phyloP scores from a whole-genome alignment of 2,329 filamentous ascomycete species.

The Trichoderma sp. region DNA sequence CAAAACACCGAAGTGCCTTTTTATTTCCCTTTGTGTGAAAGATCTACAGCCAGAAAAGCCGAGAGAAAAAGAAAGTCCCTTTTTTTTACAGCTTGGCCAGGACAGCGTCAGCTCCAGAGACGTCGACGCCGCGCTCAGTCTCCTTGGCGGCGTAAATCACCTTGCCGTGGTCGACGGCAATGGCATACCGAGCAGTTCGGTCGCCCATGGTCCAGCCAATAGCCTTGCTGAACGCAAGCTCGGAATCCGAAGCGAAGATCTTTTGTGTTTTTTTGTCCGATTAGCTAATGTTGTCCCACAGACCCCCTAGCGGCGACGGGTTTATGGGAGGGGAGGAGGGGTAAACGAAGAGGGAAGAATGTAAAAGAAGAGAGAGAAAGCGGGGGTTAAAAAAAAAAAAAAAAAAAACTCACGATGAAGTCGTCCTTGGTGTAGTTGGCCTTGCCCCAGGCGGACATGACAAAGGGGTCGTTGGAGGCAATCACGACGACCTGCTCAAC shows the following conservation, averaged over 20 bases:
- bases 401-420: slow-evolving; percentile 46
- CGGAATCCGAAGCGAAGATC: slow-evolving; percentile 73
- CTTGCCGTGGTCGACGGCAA: slow-evolving; percentile 81
- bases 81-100: slow-evolving; percentile 49
- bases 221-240: slow-evolving; percentile 69
- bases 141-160: slow-evolving; percentile 78
- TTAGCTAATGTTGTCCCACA: slow-evolving; percentile 2
- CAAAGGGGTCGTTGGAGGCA: slow-evolving; percentile 79
- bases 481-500: slow-evolving; percentile 80
- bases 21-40: not conserved
- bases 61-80: not conserved
- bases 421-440: slow-evolving; percentile 76
- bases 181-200: slow-evolving; percentile 74
- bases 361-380: not conserved
- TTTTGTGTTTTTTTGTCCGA: slow-evolving; percentile 25
- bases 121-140: slow-evolving; percentile 46
- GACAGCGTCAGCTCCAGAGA: slow-evolving; percentile 53
- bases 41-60: not conserved
- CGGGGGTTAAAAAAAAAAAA: not conserved
- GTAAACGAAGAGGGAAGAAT: not conserved
- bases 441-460: slow-evolving; percentile 90
- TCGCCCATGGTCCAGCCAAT: slow-evolving; percentile 75
- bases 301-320: not conserved
- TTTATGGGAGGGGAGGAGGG: not conserved
- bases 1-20: not conserved